phyloP scores from a whole-genome alignment of 208 protist species.

The Wallacemonas rigidus region DNA sequence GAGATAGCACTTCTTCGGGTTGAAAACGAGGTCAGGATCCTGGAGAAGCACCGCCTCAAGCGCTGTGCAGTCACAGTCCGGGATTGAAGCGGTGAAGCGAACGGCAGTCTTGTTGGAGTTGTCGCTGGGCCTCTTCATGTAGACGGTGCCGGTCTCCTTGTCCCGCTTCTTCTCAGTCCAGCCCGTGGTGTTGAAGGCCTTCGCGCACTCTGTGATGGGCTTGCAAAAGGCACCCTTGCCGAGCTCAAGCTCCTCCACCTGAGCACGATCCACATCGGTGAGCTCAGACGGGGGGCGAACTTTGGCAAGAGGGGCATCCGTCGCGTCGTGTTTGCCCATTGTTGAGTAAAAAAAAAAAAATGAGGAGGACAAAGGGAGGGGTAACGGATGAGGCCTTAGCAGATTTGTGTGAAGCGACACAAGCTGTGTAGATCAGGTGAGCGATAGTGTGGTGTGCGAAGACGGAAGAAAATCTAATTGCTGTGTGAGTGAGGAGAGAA shows the following conservation, averaged over 20 bases:
- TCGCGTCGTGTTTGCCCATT: conserved; percentile 21
- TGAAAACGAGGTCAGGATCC: conserved; percentile 29
- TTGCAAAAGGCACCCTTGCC: conserved; percentile 25
- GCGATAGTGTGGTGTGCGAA: too few relatives aligned
- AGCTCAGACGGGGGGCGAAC: conserved; percentile 24
- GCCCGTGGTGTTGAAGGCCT: conserved; percentile 17
- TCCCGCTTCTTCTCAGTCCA: conserved; percentile 24
- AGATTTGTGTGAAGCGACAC: background rate
- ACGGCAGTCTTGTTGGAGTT: conserved; percentile 30
- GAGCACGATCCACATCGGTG: conserved; percentile 26
- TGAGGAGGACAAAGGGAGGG: background rate
- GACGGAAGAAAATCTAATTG: too few relatives aligned
- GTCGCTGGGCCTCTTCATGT: conserved; percentile 21
- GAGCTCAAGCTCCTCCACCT: conserved; percentile 22
- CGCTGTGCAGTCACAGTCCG: conserved; percentile 32
- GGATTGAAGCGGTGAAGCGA: conserved; percentile 37
- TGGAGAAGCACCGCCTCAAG: conserved; percentile 37
- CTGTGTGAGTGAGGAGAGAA: too few relatives aligned
- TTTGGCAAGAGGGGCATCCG: background rate
- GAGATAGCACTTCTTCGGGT: conserved; percentile 33
- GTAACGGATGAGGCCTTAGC: background rate
- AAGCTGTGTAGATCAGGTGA: too few relatives aligned
- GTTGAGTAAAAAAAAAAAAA: background rate
- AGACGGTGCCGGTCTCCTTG: conserved; percentile 18
- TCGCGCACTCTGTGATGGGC: conserved; percentile 17